Base-by-base conservation (phyloP, 371 early-diverging fungal species). In the Zancudomyces culisetae region DNA sequence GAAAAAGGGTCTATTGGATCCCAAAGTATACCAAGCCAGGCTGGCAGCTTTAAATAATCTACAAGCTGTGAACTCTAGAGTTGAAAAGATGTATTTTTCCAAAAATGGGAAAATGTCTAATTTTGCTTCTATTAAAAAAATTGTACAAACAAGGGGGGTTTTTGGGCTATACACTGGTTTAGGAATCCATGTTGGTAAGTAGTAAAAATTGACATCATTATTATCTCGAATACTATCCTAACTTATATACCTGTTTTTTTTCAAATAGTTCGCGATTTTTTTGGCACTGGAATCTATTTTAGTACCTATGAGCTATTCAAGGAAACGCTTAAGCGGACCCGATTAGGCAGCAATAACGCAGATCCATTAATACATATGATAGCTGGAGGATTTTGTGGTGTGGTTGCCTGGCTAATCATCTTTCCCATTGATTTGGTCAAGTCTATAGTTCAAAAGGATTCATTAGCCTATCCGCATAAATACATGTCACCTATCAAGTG, bases 381-480 rank as follows among this genome's bases (percentile, higher is more conserved):
- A 53, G 76, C 85, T 0, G 85, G 83, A 42, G 85, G 83, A 3
- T 66, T 75, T 15, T 80, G 83, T 59, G 87, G 87, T 24, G 74
- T 80, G 2, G 59, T 81, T 35, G 79, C 80, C 8, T 85, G 87
- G 86, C 61, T 81, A 27, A 57, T 82, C 21, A 79, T 83, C 6
- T 87, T 87, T 49, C 87, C 87, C 0, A 67, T 82, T 2, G 87
- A 87, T 60, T 58, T 81, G 42, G 68, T 84, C 30, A 85, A 85
- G 58, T 77, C 82, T 2, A 72, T 73, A 18, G 57, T 82, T 45
- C 87, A 85, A 60, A 80, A 79, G 54, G 80, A 84, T 55, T 77
- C 75, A 23, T 68, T 80, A 59, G 55, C 64, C 43, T 60, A 75
- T 0, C 60, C 68, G 15, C 69, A 69, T 30, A 22, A 43, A 0